phyloP scores from a whole-genome alignment of 2,329 filamentous ascomycete species.

The Metarhizium album region DNA sequence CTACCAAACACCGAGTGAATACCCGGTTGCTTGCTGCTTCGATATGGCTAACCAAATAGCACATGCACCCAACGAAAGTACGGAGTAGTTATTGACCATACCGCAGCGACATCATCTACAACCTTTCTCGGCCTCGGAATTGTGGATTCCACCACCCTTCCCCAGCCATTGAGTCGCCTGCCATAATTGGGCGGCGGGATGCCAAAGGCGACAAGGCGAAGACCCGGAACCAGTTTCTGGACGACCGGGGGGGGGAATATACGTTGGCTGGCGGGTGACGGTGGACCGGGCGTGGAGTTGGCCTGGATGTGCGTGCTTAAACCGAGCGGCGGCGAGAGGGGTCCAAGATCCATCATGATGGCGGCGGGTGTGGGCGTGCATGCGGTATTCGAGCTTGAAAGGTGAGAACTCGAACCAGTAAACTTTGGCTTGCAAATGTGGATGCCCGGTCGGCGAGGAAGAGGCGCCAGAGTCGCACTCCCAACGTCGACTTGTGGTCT shows the following conservation, averaged over 20 bases:
- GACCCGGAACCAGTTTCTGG: background rate
- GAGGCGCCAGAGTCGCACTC: background rate
- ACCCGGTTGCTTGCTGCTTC: no score
- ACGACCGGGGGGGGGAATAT: background rate
- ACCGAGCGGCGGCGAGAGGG: background rate
- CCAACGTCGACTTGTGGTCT: background rate
- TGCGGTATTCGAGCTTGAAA: no score
- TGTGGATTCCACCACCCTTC: background rate
- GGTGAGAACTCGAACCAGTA: no score
- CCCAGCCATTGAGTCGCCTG: background rate
- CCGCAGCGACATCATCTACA: no score
- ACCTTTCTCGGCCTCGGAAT: background rate
- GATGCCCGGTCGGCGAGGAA: background rate
- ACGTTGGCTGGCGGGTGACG: background rate
- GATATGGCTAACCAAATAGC: no score
- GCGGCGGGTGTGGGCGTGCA: background rate
- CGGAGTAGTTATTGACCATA: no score
- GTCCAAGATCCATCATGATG: no score
- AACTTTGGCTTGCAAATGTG: background rate
- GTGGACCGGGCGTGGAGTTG: background rate
- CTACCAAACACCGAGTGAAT: no score
- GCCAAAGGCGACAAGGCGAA: background rate
- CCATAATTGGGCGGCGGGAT: background rate
- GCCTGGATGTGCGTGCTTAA: background rate
- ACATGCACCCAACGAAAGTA: no score